Base-by-base conservation (phyloP, 257 asterid species). In the Dorcoceras hygrometricum region DNA sequence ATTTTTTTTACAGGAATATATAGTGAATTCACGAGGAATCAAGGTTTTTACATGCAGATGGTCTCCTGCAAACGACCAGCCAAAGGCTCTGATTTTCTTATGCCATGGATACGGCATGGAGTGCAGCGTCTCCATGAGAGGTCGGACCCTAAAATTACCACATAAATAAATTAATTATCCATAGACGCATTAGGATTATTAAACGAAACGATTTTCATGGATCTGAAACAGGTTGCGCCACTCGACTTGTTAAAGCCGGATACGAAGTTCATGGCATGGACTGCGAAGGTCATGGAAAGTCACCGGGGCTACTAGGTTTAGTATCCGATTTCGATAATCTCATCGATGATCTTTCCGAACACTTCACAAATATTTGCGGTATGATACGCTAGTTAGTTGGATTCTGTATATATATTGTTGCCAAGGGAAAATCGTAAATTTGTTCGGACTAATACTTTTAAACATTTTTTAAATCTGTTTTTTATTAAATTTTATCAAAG, bases 21-120 rank as follows among this genome's bases (percentile, higher is more conserved):
- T 76, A 24, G 64, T 25, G 32, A 81, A 78, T 69, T 78, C 84
- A 16, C 70, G 76, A 57, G 84, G 87, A 62, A 46, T 50, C 23
- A 75, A 71, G 55, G 72, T 82, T 71, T 78, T 78, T 73, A 73
- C 82, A 4, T 78, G 80, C 46, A 73, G 78, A 67, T 82, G 87
- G 87, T 56, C 68, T 59, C 87, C 80, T 25, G 76, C 70, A 66
- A 65, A 50, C 8, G n/a, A n/a, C 18, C 53, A 75, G 51, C 75
- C 83, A 12, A 81, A 78, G 69, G 83, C 78, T 10, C 29, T 81
- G 55, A 58, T 87, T 63, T 82, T 84, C 65, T 65, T 84, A 63
- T 87, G 90, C 73, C 90, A 82, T 77, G 90, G 95, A 34, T 87
- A 82, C 59, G 90, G 81, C 73, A 73, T 84, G 83, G 88, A 87